These are phyloP conservation scores for Hemisphaericaspora lyxosophila DNA, from an alignment of 1,139 yeast genomes.

Conservation along the genomic window DNA sequence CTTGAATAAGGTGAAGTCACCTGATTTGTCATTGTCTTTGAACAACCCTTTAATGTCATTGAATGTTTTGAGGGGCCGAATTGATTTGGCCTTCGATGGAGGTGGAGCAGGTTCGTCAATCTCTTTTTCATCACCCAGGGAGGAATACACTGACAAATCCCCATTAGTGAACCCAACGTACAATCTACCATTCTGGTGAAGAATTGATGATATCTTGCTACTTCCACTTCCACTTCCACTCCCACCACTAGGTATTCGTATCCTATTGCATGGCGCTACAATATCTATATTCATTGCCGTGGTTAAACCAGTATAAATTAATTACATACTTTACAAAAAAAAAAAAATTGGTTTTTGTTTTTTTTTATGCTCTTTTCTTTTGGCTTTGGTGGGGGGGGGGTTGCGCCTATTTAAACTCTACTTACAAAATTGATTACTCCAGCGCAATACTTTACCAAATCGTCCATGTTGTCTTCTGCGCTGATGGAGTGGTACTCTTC, in stretches of 20 bases:
- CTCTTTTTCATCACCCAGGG: not conserved
- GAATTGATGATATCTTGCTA: conserved; percentile 26
- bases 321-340: no score
- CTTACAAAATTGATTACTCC: conserved; percentile 70
- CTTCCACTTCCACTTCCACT: not conserved
- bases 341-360: no score
- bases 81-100: conserved; percentile 8
- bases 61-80: conserved; percentile 22
- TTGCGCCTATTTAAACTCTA: conserved; percentile 4
- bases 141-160: conserved; percentile 27
- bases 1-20: conserved; percentile 5
- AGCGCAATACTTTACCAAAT: conserved; percentile 74
- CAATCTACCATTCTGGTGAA: conserved; percentile 20
- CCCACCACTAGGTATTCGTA: conserved; percentile 22
- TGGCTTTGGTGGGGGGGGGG: no score
- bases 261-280: conserved; percentile 30
- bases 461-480: conserved; percentile 53
- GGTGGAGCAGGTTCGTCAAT: conserved; percentile 1
- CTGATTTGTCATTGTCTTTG: conserved; percentile 9
- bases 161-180: conserved; percentile 41
- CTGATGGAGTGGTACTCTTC: conserved; percentile 30
- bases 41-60: conserved; percentile 20
- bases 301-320: no score
- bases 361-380: no score
- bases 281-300: conserved; percentile 34